Evolutionary conservation across 345 rosid genomes (phyloP), one percentile per base, ranked within the genome.

Genomic region (Rhodamnia rubescens): DNA sequence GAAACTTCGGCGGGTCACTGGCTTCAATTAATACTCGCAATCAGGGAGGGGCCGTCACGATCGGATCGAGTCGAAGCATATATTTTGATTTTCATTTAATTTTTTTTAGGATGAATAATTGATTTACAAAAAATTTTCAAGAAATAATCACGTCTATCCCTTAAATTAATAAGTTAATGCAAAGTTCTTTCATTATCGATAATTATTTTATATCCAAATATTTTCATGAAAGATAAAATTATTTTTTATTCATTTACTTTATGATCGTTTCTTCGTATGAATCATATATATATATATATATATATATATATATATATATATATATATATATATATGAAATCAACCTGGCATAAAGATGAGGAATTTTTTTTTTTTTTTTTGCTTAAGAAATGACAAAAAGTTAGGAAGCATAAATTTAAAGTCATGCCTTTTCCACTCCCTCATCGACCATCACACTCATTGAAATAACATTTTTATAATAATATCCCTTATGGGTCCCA

Each of bases 181-280:
- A 16, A 53, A 5, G 7, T 64, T 64, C 16, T 29, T 15, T 64
- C 22, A 36, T 36, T 69, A 18, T 36, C 0, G 5, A 8, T 8
- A 69, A 8, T 5, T 32, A 18, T 69, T 50, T 64, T 29, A 16
- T 64, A 3, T 64, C 18, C 8, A 29, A 4, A 64, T 16, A 29
- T 29, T 64, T 69, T 36, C 1, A 0, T 1, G 4, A 11, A 4
- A 1, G 0, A 69, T 9, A 18, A 32, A 32, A 8, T 8, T 56
- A 8, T 4, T 22, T 9, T 56, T 4, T 13, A 2, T 56, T 56
- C 11, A 24, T 22, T 56, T 2, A 56, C 22, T 56, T 56, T 42
- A 42, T 42, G 44, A 42, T 42, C 44, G 7, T 42, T 42, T 42
- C 44, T 42, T 42, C 5, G 7, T 42, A 2, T 42, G 44, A 6